Evolutionary conservation across 1,139 yeast genomes (phyloP).

Genomic region (Blastobotrys aristatus): DNA sequence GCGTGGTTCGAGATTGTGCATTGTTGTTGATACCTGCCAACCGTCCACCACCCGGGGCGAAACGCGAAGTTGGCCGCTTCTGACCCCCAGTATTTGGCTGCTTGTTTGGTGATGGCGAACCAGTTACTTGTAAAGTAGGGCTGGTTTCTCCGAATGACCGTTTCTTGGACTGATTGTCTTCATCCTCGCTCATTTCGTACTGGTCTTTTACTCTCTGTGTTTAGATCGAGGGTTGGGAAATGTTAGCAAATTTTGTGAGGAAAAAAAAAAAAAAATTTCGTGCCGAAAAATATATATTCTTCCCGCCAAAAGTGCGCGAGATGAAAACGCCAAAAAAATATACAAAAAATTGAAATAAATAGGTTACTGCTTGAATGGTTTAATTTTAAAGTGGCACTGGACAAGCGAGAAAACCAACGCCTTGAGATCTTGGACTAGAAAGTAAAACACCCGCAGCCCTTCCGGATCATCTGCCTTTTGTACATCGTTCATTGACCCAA

Average conservation of each 20-base stretch:
- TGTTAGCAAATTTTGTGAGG: background rate
- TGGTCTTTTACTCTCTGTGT: too few relatives aligned
- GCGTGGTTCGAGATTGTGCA: background rate
- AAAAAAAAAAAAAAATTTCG: background rate
- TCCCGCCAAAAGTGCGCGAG: too few relatives aligned
- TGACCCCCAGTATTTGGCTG: constrained; percentile 6
- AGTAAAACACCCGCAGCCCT: constrained; percentile 43
- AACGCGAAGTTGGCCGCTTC: constrained; percentile 10
- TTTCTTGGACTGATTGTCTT: background rate
- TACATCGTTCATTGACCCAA: constrained; percentile 41
- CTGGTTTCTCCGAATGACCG: constrained; percentile 1
- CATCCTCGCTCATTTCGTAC: background rate
- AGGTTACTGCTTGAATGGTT: constrained; percentile 1
- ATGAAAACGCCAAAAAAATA: too few relatives aligned
- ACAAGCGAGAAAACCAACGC: constrained; percentile 43
- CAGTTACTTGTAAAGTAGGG: constrained; percentile 10
- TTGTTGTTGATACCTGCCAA: background rate
- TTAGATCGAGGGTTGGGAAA: too few relatives aligned
- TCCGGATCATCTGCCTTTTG: constrained; percentile 41
- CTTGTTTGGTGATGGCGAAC: constrained; percentile 7
- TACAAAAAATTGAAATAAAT: background rate
- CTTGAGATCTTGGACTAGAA: constrained; percentile 42
- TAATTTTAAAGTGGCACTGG: constrained; percentile 36
- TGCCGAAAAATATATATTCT: background rate
- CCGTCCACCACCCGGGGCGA: background rate